phyloP scores from a whole-genome alignment of 768 basidiomycete species.

The Hydnomerulius pinastri region DNA sequence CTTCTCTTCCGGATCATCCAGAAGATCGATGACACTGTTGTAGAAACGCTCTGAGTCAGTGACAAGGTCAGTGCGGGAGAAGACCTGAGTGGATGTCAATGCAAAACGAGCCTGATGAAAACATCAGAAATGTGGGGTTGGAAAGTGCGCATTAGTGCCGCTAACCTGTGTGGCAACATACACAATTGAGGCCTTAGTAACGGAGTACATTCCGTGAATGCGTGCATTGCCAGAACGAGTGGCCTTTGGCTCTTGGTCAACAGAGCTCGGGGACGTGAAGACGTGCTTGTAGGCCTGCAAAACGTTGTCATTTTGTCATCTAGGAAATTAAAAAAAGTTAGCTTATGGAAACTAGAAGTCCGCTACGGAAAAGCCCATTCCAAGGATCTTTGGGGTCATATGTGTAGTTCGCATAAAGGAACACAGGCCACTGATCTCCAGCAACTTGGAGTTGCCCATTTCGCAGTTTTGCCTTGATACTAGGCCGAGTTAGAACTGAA shows the following conservation, averaged over 20 bases:
- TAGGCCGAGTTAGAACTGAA: neutral
- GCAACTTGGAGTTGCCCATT: constrained; percentile 4
- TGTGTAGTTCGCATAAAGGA: constrained; percentile 13
- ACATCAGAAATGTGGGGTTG: too few species aligned
- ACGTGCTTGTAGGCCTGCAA: constrained; percentile 24
- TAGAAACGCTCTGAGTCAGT: too few species aligned
- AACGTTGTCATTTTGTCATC: neutral
- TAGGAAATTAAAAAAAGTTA: neutral
- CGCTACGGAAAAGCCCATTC: constrained; percentile 23
- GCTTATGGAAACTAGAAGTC: constrained; percentile 21
- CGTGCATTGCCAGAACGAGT: constrained; percentile 16
- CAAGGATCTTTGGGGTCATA: constrained; percentile 17
- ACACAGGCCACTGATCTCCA: constrained; percentile 22
- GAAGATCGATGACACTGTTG: too few species aligned
- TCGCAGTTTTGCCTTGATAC: constrained; percentile 6
- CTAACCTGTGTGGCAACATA: too few species aligned
- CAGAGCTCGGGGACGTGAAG: too few species aligned
- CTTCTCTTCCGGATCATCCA: too few species aligned
- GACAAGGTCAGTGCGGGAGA: too few species aligned
- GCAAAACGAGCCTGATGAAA: too few species aligned
- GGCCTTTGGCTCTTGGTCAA: constrained; percentile 19
- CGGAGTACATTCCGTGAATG: too few species aligned
- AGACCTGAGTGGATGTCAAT: too few species aligned
- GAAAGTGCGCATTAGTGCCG: too few species aligned
- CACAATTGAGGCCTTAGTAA: too few species aligned